Evolutionary conservation across 1,139 yeast species (phyloP).

Genomic region (Hansenula lynferdii): DNA sequence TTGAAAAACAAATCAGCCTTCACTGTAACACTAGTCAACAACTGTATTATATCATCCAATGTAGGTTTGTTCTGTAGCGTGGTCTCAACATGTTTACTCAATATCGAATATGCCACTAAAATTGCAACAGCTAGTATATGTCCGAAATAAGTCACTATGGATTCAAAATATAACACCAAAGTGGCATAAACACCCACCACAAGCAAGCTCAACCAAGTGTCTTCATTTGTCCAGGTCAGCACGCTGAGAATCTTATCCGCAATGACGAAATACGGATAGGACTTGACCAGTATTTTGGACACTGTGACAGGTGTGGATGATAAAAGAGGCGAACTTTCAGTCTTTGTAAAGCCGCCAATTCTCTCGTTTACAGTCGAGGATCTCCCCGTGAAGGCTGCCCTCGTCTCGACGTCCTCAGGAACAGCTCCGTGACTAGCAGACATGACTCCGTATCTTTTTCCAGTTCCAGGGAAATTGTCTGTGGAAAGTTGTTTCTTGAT

Average conservation of each 20-base stretch:
- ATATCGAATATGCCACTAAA: conserved; percentile 59
- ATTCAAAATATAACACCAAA: conserved; percentile 68
- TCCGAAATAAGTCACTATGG: conserved; percentile 70
- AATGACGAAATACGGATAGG: conserved; percentile 78
- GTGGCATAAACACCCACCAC: conserved; percentile 54
- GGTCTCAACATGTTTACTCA: conserved; percentile 44
- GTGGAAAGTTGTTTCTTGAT: too few species aligned
- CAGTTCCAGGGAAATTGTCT: too few species aligned
- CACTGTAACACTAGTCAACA: conserved; percentile 68
- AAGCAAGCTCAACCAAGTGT: conserved; percentile 70
- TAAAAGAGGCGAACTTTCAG: conserved; percentile 58
- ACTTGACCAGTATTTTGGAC: conserved; percentile 72
- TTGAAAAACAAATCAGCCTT: conserved; percentile 72
- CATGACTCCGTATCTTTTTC: neutral
- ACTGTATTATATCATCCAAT: conserved; percentile 82
- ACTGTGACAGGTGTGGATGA: conserved; percentile 89
- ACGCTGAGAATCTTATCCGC: conserved; percentile 66
- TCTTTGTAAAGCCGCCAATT: conserved; percentile 17
- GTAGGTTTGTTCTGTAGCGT: conserved; percentile 71
- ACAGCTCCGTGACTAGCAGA: conserved; percentile 4
- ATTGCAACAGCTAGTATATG: conserved; percentile 69
- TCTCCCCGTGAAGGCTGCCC: conserved; percentile 34
- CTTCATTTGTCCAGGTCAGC: conserved; percentile 89
- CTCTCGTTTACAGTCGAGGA: conserved; percentile 18
- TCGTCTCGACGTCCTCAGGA: conserved; percentile 25